These are phyloP conservation scores for Gloeopeniophorella convolvens DNA, from an alignment of 768 basidiomycete genomes.

Conservation along the genomic window DNA sequence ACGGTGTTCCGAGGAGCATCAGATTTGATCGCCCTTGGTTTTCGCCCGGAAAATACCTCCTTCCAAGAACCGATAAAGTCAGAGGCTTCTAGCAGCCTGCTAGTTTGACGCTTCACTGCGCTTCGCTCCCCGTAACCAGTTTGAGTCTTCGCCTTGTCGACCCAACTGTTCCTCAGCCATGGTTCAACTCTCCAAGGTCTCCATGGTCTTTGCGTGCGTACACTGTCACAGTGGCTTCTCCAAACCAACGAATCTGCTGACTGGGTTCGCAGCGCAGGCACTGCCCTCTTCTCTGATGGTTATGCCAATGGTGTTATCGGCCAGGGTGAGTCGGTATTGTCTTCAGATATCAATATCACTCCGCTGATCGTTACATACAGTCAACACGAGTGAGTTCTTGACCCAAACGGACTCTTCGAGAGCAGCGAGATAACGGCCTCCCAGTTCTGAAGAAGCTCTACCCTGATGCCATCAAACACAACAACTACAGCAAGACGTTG, in stretches of 20 bases:
- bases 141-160: neutral
- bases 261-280: conserved; percentile 56
- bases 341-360: neutral
- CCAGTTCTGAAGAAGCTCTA: conserved; percentile 70
- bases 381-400: conserved; percentile 53
- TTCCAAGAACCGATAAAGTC: neutral
- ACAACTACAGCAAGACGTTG: conserved; percentile 59
- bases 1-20: neutral
- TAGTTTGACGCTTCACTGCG: neutral
- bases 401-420: neutral
- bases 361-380: conserved; percentile 39
- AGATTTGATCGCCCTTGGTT: neutral
- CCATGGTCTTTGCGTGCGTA: conserved; percentile 79
- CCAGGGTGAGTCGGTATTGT: conserved; percentile 45
- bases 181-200: conserved; percentile 44
- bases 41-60: no score
- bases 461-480: conserved; percentile 37
- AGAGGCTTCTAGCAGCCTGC: neutral
- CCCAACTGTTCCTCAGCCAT: neutral
- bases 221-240: neutral
- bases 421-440: neutral
- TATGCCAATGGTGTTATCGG: conserved; percentile 81
- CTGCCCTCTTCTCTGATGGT: conserved; percentile 86
- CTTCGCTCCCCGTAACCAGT: neutral
- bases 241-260: conserved; percentile 3